Conservation (phyloP, 352 stramenopile species). For the Phytophthora meadii region DNA sequence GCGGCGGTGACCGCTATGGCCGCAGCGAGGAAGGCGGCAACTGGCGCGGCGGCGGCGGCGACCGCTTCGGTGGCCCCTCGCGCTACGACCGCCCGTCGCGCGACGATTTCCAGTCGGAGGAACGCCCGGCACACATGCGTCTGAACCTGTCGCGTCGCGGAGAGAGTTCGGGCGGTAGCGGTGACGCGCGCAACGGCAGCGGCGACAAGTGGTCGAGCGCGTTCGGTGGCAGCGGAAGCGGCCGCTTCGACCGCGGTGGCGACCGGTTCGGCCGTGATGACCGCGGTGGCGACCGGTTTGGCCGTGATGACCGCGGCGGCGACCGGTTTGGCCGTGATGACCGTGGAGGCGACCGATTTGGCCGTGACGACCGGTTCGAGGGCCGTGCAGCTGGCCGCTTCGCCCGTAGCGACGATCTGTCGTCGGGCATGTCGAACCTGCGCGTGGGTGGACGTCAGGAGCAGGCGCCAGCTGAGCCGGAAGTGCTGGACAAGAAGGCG, state of each 20-base stretch:
- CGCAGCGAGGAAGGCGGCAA: slow-evolving; percentile 34
- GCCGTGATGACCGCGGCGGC: slow-evolving; percentile 24
- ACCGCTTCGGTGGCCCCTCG: slow-evolving; percentile 46
- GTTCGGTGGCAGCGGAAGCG: slow-evolving; percentile 41
- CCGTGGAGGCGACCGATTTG: slow-evolving; percentile 41
- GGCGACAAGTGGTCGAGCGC: slow-evolving; percentile 66
- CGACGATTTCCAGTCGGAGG: slow-evolving; percentile 62
- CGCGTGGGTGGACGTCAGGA: slow-evolving; percentile 44
- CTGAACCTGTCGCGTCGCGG: slow-evolving; percentile 74
- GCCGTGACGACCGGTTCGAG: slow-evolving; percentile 7
- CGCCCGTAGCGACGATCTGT: slow-evolving; percentile 39
- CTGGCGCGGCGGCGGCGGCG: slow-evolving; percentile 41
- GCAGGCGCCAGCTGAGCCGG: slow-evolving; percentile 21
- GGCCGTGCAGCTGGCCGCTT: slow-evolving; percentile 42
- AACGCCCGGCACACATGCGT: slow-evolving; percentile 79
- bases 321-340: slow-evolving; percentile 37
- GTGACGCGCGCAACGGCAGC: slow-evolving; percentile 41
- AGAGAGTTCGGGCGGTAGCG: slow-evolving; percentile 18
- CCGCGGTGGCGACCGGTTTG: slow-evolving; percentile 39
- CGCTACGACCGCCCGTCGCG: slow-evolving; percentile 74
- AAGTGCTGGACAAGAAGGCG: slow-evolving; percentile 61
- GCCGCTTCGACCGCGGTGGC: slow-evolving; percentile 16
- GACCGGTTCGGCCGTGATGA: slow-evolving; percentile 37
- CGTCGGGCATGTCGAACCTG: slow-evolving; percentile 51
- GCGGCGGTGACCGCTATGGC: slow-evolving; percentile 38